phyloP scores from a whole-genome alignment of 441 rosid species.

The Aquilaria agallochum region DNA sequence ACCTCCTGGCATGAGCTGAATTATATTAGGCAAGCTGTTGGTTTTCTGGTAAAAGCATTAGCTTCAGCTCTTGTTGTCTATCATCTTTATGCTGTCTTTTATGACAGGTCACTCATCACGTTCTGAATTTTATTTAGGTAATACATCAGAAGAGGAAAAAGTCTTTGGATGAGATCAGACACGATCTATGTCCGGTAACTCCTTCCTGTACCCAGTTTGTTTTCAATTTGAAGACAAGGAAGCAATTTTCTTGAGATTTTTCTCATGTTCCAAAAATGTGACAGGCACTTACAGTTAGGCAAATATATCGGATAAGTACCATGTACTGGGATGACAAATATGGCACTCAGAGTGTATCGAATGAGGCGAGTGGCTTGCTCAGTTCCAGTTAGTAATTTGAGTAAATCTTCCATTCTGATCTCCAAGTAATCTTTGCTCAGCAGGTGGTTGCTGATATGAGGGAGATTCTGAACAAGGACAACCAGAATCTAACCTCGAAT shows the following conservation, averaged over 20 bases:
- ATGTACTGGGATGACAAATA: slow-evolving; percentile 99
- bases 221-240: too few relatives aligned
- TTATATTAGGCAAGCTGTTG: slow-evolving; percentile 98
- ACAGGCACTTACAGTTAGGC: slow-evolving; percentile 90
- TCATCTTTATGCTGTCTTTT: too few relatives aligned
- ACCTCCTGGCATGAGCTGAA: slow-evolving; percentile 98
- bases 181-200: slow-evolving; percentile 90
- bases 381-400: slow-evolving; percentile 2
- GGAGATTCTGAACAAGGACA: slow-evolving; percentile 80
- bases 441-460: slow-evolving; percentile 96
- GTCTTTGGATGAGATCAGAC: slow-evolving; percentile 83
- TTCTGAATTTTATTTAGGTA: slow-evolving; percentile 48
- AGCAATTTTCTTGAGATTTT: neutral
- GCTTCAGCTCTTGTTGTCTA: slow-evolving; percentile 11
- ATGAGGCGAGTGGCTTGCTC: slow-evolving; percentile 57
- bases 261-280: slow-evolving; percentile 12
- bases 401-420: slow-evolving; percentile 1
- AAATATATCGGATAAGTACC: slow-evolving; percentile 96
- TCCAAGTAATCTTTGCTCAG: slow-evolving; percentile 12
- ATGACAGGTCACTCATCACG: slow-evolving; percentile 5
- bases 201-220: slow-evolving; percentile 8
- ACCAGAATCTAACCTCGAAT: slow-evolving; percentile 72
- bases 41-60: slow-evolving; percentile 70
- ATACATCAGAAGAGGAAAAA: slow-evolving; percentile 98
- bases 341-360: slow-evolving; percentile 97